Evolutionary conservation across 2,329 filamentous ascomycete species (phyloP), one percentile per base, ranked within the genome.

Genomic region (Sclerotinia minor): DNA sequence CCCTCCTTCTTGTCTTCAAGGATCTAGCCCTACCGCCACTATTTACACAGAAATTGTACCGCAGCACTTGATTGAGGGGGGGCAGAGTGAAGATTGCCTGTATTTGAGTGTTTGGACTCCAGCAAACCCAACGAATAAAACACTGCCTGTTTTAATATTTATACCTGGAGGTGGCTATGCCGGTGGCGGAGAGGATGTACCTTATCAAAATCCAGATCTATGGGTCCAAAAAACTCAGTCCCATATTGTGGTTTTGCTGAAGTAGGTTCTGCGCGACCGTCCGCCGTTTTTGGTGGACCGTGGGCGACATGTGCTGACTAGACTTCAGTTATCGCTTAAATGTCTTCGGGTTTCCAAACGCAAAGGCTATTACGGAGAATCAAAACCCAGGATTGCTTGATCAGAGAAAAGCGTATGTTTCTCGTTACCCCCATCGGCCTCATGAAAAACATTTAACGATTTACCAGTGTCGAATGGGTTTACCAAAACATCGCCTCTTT

Each of bases 371-470:
- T 9, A 65, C 68, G 7, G n/a, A 65, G 8, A 74, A 75, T 13
- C 61, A 69, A 17, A 75, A 75, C 29, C 70, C 70, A 4, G 89
- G 89, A 1, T 76, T 90, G 59, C 80, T 82, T 69, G 88, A 90
- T 73, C 87, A 89, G 76, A 80, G 84, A 78, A 81, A 69, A 89
- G 87, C 87, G 82, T 89, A 47, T 79, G 81, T 59, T 68, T 78
- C 81, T 15, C 47, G 15, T 3, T n/a, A 5, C 13, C 45, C n/a
- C 29, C 17, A 2, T 59, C 19, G 11, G 2, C 41, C 19, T 45
- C 15, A 24, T 47, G 26, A 32, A 89, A 32, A 89, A 88, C 74
- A 84, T 87, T 63, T 82, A 77, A 5, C 77, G 77, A 6, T 87
- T 89, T 75, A 0, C 67, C 68, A 19, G 60, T 47, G 13, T 73